phyloP scores from a whole-genome alignment of 192 early-diverging fungal genomes.

The Coemansia sp. region DNA sequence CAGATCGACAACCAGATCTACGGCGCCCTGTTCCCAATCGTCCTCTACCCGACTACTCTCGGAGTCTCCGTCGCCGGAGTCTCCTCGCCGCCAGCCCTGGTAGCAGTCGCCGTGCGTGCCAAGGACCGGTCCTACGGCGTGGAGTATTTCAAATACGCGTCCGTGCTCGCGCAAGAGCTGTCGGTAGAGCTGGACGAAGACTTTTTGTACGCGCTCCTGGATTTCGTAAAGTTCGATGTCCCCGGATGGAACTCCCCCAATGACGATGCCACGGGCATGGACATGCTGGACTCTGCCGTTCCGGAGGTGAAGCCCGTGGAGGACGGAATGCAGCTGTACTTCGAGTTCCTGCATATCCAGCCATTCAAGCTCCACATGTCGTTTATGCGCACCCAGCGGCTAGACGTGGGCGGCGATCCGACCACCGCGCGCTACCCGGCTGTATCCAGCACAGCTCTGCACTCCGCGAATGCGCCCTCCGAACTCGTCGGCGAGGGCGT shows the following conservation, averaged over 20 bases:
- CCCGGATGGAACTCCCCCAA: constrained; percentile 17
- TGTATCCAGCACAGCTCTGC: too few relatives aligned
- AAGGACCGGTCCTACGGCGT: constrained; percentile 96
- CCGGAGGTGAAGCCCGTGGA: constrained; percentile 72
- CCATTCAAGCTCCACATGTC: constrained; percentile 97
- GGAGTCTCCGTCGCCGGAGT: constrained; percentile 63
- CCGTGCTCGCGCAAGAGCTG: constrained; percentile 88
- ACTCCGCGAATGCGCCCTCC: too few relatives aligned
- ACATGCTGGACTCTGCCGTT: constrained; percentile 57
- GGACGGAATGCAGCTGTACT: constrained; percentile 79
- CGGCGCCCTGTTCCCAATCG: constrained; percentile 83
- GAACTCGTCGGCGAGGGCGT: constrained; percentile 34
- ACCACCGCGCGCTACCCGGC: constrained; percentile 4
- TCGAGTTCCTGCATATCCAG: constrained; percentile 91
- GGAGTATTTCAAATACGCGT: constrained; percentile 93
- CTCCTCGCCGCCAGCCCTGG: constrained; percentile 61
- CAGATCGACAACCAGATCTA: constrained; percentile 97
- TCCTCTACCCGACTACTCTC: constrained; percentile 90
- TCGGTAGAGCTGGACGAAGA: constrained; percentile 94
- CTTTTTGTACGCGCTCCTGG: constrained; percentile 81
- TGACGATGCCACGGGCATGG: constrained; percentile 15
- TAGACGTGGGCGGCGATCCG: constrained; percentile 35
- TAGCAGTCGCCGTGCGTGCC: constrained; percentile 76
- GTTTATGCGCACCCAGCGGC: constrained; percentile 75
- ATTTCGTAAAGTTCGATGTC: constrained; percentile 84